Conservation (phyloP, 257 asterid genomes). For the Coffea canephora region DNA sequence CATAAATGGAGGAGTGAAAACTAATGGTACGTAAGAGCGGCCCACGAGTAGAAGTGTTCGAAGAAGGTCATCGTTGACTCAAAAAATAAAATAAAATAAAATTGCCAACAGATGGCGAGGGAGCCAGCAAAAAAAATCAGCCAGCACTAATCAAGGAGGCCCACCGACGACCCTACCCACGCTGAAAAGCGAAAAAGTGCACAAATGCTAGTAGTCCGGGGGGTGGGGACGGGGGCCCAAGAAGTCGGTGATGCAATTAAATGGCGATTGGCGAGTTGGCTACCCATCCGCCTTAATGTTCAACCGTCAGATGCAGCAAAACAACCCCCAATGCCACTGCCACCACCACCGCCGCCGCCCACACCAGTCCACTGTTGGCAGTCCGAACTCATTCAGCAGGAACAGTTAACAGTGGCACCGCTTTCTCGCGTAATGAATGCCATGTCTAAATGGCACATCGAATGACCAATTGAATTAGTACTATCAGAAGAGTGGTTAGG, state of each 20-base stretch:
- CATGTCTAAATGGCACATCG: not conserved
- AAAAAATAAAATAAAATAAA: too few species aligned
- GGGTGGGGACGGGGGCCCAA: not conserved
- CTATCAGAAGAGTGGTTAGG: not conserved
- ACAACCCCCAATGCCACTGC: too few species aligned
- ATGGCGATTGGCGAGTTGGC: too few species aligned
- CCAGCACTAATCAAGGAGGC: not conserved
- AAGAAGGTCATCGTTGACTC: too few species aligned
- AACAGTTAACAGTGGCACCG: not conserved
- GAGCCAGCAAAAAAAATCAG: not conserved
- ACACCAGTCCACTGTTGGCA: not conserved
- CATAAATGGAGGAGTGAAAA: not conserved
- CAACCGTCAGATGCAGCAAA: too few species aligned
- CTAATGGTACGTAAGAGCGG: not conserved
- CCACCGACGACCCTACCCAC: not conserved
- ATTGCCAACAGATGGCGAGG: not conserved
- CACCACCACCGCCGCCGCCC: not conserved
- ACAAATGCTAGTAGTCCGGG: not conserved
- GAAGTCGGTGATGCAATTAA: not conserved
- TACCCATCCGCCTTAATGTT: not conserved
- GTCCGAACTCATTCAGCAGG: not conserved
- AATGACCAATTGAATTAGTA: not conserved
- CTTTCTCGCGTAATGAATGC: not conserved
- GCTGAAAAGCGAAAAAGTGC: not conserved
- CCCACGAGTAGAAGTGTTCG: not conserved